A percentile compares a stretch with the other conserved stretches of the same genome.
phyloP scores from a whole-genome alignment of 2,329 filamentous ascomycete genomes.

The Salinomyces thailandicus region DNA sequence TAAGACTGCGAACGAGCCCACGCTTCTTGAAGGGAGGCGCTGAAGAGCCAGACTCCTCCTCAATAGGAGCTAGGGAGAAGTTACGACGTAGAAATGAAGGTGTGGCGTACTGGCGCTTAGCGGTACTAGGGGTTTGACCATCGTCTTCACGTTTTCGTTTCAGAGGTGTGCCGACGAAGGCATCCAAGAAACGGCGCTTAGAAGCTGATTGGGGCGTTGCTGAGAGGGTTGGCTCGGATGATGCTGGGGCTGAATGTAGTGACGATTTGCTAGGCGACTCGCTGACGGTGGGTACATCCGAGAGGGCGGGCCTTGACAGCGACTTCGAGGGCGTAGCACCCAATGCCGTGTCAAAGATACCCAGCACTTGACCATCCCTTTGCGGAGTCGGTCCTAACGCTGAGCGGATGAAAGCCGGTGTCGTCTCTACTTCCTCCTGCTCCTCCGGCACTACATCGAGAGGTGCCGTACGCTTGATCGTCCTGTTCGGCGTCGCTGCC shows the following conservation, averaged over 20 bases:
- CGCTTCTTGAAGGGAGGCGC: slow-evolving; percentile 33
- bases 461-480: not conserved
- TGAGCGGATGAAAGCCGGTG: slow-evolving; percentile 22
- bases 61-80: slow-evolving; percentile 42
- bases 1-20: slow-evolving; percentile 55
- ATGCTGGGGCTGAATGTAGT: too few species aligned
- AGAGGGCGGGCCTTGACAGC: slow-evolving; percentile 1
- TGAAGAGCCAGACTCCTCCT: slow-evolving; percentile 44
- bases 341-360: slow-evolving; percentile 62
- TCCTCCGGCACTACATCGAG: slow-evolving; percentile 10
- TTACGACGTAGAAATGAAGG: slow-evolving; percentile 57
- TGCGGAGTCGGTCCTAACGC: slow-evolving; percentile 66
- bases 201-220: slow-evolving; percentile 44
- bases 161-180: slow-evolving; percentile 53
- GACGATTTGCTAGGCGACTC: slow-evolving; percentile 30
- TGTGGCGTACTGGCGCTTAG: slow-evolving; percentile 46
- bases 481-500: slow-evolving; percentile 4
- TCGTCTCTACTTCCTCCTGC: slow-evolving; percentile 23
- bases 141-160: slow-evolving; percentile 35
- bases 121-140: slow-evolving; percentile 17
- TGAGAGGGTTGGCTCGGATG: slow-evolving; percentile 11
- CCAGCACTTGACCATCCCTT: slow-evolving; percentile 64
- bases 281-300: not conserved
- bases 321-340: slow-evolving; percentile 37
- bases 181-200: slow-evolving; percentile 52